Evolutionary conservation across 306 rosid species (phyloP).

Genomic region (Vigna angularis): DNA sequence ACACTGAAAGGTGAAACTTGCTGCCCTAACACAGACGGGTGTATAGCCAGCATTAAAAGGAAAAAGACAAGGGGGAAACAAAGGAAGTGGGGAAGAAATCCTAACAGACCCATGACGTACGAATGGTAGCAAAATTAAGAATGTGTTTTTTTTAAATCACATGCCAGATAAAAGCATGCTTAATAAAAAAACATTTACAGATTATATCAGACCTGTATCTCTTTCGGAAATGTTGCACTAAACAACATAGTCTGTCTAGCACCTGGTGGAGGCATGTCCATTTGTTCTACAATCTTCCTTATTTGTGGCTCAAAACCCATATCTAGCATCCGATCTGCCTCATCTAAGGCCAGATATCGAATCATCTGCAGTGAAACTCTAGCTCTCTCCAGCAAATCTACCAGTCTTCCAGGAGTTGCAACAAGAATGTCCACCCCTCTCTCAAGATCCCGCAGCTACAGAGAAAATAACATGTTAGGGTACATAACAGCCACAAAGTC

Average conservation of each 20-base stretch:
- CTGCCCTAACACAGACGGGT: background rate
- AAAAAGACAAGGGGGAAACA: background rate
- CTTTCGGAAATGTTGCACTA: slow-evolving; percentile 85
- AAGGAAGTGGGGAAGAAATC: background rate
- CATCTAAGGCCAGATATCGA: slow-evolving; percentile 77
- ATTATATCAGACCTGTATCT: slow-evolving; percentile 66
- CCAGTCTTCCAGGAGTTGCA: slow-evolving; percentile 91
- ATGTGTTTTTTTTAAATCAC: background rate
- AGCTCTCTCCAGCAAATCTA: slow-evolving; percentile 86
- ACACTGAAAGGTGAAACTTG: background rate
- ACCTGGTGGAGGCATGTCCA: slow-evolving; percentile 87
- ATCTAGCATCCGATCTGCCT: slow-evolving; percentile 85
- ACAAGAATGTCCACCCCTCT: slow-evolving; percentile 89
- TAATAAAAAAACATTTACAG: slow-evolving; percentile 17
- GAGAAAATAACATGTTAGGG: slow-evolving; percentile 35
- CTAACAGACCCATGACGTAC: background rate
- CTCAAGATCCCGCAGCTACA: slow-evolving; percentile 80
- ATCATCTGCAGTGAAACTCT: slow-evolving; percentile 80
- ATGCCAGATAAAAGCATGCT: background rate
- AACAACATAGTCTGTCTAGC: slow-evolving; percentile 79
- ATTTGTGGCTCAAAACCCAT: slow-evolving; percentile 88
- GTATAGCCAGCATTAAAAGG: background rate
- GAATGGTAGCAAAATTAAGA: background rate
- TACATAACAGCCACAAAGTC: background rate
- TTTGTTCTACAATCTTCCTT: slow-evolving; percentile 77